Conservation (phyloP, 495 filamentous ascomycete species). For the Neurospora africana region DNA sequence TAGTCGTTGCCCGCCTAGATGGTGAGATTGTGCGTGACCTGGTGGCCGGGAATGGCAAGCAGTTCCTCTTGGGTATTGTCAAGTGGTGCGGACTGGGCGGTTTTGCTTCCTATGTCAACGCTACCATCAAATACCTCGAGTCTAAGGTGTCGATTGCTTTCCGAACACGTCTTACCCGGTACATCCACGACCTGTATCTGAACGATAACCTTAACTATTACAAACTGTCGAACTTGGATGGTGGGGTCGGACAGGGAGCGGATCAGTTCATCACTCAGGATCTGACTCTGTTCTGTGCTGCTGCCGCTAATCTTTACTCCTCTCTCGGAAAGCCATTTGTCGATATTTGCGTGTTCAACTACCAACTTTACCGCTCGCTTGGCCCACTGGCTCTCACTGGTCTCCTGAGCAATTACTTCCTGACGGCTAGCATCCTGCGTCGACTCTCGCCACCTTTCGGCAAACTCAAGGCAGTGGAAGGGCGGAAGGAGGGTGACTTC, state of each 20-base stretch:
- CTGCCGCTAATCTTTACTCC: constrained; percentile 88
- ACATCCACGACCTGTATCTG: constrained; percentile 95
- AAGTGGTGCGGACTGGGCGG: constrained; percentile 59
- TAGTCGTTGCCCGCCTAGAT: constrained; percentile 86
- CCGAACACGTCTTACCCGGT: constrained; percentile 87
- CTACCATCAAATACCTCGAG: constrained; percentile 97
- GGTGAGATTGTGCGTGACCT: constrained; percentile 94
- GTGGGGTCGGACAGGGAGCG: constrained; percentile 79
- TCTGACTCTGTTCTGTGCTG: constrained; percentile 84
- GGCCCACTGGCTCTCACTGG: constrained; percentile 81
- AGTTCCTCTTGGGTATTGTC: constrained; percentile 78
- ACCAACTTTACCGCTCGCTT: constrained; percentile 84
- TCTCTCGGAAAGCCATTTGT: constrained; percentile 94
- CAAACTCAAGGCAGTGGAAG: constrained; percentile 91
- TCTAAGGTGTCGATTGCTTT: constrained; percentile 98
- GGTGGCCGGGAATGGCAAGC: constrained; percentile 81
- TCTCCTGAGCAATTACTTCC: constrained; percentile 81
- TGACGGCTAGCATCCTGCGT: constrained; percentile 79
- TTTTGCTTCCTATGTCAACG: constrained; percentile 84
- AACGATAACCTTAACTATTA: constrained; percentile 93
- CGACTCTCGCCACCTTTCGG: constrained; percentile 89
- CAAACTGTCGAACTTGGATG: constrained; percentile 88
- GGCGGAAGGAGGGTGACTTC: constrained; percentile 88
- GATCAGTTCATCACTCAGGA: constrained; percentile 99
- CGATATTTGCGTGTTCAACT: constrained; percentile 94